Evolutionary conservation across 495 filamentous ascomycete species (phyloP), one percentile per base, ranked within the genome.

Genomic region (Lophiostoma macrostomum): DNA sequence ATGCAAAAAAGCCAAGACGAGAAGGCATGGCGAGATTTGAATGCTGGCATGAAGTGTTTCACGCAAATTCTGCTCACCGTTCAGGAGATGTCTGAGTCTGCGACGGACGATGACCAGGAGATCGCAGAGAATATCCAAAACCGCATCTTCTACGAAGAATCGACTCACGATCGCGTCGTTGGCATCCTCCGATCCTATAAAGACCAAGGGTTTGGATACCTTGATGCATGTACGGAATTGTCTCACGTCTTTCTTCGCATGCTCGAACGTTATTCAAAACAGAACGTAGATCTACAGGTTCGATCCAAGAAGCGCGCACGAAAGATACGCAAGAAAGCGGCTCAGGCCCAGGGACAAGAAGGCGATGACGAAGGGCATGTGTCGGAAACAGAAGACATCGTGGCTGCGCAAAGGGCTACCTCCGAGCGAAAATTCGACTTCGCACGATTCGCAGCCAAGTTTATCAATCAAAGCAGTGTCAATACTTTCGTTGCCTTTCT

Each of bases 41-140:
- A 90, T 43, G 83, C 91, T 3, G 83, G 85, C 32, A 95, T 96
- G 85, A 83, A 87, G 38, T 95, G 89, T 63, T 94, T 95, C 65
- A 88, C 84, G 2, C 84, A 88, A 63, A 85, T 84, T 39, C 74
- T 98, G n/a, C 75, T 96, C 32, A 96, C 91, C 0, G 85, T 96
- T 3, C 91, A 96, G 64, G 89, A 95, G 52, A 99, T 99, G 94
- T 74, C 83, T 3, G 79, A 85, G 31, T 91, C 88, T 0, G 79
- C 80, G 0, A 75, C 88, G 20, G 91, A 96, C 55, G 94, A 97
- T 8, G 89, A 99, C 60, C 88, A 94, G 68, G 94, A 97, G 54
- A 96, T 99, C 61, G 94, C 94, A 4, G 91, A 99, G 62, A 99
- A 98, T 56, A 96, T 95, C 31, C 84, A 95, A 44, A 93, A 86